Percentiles rank a stretch among this genome's conserved stretches.
Conservation (phyloP, 1,284 basidiomycete genomes). For the Ustilago crameri region DNA sequence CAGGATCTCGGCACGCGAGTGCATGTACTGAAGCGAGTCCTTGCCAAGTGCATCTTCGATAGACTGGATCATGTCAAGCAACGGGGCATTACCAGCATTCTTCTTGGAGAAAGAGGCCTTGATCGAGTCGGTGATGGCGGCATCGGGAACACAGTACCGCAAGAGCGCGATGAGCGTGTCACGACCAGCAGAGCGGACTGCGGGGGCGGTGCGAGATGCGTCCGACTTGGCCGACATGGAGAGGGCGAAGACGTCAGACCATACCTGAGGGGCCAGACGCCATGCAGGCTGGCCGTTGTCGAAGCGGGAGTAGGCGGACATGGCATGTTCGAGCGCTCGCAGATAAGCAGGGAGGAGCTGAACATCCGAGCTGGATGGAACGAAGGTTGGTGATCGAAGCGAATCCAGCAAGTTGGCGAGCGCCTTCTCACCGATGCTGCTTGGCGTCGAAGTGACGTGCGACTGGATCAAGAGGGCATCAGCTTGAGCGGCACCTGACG, state of each 20-base stretch:
- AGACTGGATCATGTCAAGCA: slow-evolving; percentile 52
- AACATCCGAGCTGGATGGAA: slow-evolving; percentile 55
- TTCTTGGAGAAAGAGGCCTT: slow-evolving; percentile 39
- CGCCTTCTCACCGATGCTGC: slow-evolving; percentile 40
- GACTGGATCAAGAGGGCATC: slow-evolving; percentile 33
- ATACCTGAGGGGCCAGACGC: slow-evolving; percentile 51
- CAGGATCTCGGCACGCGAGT: slow-evolving; percentile 60
- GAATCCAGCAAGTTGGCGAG: slow-evolving; percentile 47
- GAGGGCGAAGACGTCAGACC: slow-evolving; percentile 51
- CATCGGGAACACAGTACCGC: slow-evolving; percentile 62
- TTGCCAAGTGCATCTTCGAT: slow-evolving; percentile 61
- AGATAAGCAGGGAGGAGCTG: slow-evolving; percentile 66
- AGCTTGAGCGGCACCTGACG: slow-evolving; percentile 26
- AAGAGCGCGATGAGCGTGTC: slow-evolving; percentile 57
- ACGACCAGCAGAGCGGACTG: slow-evolving; percentile 57
- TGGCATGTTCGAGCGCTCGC: slow-evolving; percentile 58
- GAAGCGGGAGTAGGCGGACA: slow-evolving; percentile 63
- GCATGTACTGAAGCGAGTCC: slow-evolving; percentile 61
- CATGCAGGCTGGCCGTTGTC: slow-evolving; percentile 48
- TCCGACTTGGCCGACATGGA: slow-evolving; percentile 60
- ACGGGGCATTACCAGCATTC: slow-evolving; percentile 32
- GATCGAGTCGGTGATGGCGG: slow-evolving; percentile 49
- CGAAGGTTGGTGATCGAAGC: slow-evolving; percentile 49
- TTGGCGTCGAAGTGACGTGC: slow-evolving; percentile 27
- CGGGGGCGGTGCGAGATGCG: slow-evolving; percentile 53